Conservation (phyloP, 1,284 basidiomycete species). For the Bondarzewia mesenterica region DNA sequence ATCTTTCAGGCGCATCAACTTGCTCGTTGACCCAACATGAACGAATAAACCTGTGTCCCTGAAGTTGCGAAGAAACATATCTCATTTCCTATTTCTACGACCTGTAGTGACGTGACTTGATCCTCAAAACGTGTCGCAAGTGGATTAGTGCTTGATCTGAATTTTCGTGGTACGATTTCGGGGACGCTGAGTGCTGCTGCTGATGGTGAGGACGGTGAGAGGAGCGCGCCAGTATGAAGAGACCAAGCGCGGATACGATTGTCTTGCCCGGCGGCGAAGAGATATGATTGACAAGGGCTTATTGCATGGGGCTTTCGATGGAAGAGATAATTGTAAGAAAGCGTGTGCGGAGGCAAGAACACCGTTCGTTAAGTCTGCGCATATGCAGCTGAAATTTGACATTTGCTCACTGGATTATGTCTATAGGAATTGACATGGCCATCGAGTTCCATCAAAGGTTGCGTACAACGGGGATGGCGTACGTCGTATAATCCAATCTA, state of each 20-base stretch:
- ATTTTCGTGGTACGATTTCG: not conserved
- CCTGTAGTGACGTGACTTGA: not conserved
- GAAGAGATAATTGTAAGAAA: slow-evolving; percentile 1
- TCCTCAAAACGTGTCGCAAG: slow-evolving; percentile 20
- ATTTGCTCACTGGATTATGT: slow-evolving; percentile 38
- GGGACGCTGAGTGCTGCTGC: not conserved
- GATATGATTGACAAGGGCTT: slow-evolving; percentile 51
- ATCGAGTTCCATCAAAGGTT: slow-evolving; percentile 37
- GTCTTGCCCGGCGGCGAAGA: slow-evolving; percentile 71
- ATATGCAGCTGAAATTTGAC: not conserved
- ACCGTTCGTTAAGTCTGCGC: too few species aligned
- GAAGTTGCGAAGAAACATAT: not conserved
- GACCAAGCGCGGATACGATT: slow-evolving; percentile 59
- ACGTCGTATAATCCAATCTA: slow-evolving; percentile 62
- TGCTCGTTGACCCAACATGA: not conserved
- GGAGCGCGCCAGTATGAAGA: slow-evolving; percentile 36
- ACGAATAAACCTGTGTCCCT: not conserved
- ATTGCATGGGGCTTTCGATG: slow-evolving; percentile 45
- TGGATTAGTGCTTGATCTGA: slow-evolving; percentile 2
- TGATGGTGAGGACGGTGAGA: not conserved
- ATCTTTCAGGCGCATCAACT: too few species aligned
- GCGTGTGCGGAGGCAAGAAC: not conserved
- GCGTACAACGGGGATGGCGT: slow-evolving; percentile 37
- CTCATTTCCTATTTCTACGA: not conserved
- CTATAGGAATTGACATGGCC: slow-evolving; percentile 52